Conservation (phyloP, 106 monocot species). For the Allium fistulosum region DNA sequence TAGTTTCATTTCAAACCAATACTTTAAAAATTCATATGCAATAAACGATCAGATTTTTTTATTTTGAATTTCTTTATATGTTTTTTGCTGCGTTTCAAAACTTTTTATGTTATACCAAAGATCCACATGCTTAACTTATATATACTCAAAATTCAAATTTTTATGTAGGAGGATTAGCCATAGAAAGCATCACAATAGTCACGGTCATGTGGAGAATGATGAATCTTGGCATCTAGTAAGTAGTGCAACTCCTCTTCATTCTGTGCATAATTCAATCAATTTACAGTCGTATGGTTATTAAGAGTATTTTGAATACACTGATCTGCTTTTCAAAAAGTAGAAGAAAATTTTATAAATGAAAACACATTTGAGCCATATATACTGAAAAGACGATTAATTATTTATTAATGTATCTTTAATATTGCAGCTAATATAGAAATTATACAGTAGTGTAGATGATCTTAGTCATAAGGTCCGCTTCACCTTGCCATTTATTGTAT, state of each 20-base stretch:
- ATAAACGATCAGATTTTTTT: too few species aligned
- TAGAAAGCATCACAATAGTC: conserved; percentile 86
- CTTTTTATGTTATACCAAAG: too few species aligned
- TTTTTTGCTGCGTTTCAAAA: too few species aligned
- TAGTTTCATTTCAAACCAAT: too few species aligned
- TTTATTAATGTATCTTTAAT: not conserved
- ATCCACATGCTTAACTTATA: too few species aligned
- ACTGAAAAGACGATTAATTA: not conserved
- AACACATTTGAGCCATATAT: not conserved
- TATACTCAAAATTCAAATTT: not conserved
- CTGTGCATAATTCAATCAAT: too few species aligned
- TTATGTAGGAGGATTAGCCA: conserved; percentile 85
- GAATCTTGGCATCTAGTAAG: conserved; percentile 92
- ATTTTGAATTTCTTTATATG: too few species aligned
- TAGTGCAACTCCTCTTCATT: not conserved
- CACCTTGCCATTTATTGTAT: conserved; percentile 52
- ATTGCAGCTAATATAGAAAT: conserved; percentile 46
- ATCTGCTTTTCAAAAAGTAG: too few species aligned
- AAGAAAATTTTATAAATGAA: too few species aligned
- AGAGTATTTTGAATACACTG: too few species aligned
- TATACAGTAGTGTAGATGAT: conserved; percentile 35
- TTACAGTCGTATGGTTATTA: too few species aligned
- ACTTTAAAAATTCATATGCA: too few species aligned
- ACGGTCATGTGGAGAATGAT: conserved; percentile 89
- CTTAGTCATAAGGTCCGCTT: conserved; percentile 30